Conservation (phyloP, 306 rosid species). For the Oxytropis ochrocephala region DNA sequence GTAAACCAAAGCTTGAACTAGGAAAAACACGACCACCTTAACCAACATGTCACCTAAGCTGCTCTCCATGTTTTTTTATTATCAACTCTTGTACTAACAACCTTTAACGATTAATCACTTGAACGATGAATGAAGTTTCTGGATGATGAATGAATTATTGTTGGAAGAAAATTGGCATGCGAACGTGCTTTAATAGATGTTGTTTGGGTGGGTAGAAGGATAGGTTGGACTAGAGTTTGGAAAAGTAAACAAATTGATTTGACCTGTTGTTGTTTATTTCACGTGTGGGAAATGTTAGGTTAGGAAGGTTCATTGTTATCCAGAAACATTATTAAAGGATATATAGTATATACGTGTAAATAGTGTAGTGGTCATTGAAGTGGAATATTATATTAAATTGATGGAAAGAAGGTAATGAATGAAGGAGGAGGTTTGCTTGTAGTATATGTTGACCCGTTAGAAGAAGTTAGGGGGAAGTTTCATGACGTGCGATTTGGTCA, state of each 20-base stretch:
- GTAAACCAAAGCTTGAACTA: slow-evolving; percentile 70
- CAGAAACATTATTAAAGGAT: neutral
- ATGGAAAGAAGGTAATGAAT: neutral
- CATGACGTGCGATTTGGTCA: neutral
- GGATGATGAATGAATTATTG: slow-evolving; percentile 9
- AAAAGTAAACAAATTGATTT: neutral
- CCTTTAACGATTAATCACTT: neutral
- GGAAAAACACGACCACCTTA: slow-evolving; percentile 54
- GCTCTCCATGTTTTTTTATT: slow-evolving; percentile 27
- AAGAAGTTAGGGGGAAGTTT: neutral
- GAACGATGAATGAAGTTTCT: neutral
- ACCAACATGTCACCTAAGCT: slow-evolving; percentile 42
- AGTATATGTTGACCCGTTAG: slow-evolving; percentile 10
- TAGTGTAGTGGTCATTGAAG: neutral
- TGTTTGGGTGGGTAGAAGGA: neutral
- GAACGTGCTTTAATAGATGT: slow-evolving; percentile 11
- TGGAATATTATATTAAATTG: neutral
- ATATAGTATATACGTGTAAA: neutral
- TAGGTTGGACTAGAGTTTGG: slow-evolving; percentile 16
- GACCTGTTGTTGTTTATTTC: neutral
- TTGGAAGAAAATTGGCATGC: neutral
- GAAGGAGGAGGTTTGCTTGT: neutral
- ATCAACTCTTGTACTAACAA: neutral
- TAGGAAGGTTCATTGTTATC: slow-evolving; percentile 26
- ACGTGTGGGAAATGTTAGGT: neutral